phyloP scores from a whole-genome alignment of 2,329 filamentous ascomycete genomes.

The Neonectria ditissima region DNA sequence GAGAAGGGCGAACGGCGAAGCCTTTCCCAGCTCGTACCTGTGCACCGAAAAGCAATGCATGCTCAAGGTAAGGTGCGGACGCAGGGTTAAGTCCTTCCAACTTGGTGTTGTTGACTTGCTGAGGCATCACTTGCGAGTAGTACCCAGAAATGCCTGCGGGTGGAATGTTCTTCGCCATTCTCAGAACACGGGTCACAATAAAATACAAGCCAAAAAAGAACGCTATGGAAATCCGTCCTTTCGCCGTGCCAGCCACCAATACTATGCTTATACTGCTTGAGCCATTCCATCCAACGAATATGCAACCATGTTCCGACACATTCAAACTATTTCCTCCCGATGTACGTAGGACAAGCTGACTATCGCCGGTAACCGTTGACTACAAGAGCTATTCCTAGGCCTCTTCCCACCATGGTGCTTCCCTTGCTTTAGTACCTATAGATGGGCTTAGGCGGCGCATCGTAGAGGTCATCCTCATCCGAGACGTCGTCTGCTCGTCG shows the following conservation, averaged over 20 bases:
- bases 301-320: constrained; percentile 7
- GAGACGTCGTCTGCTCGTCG: constrained; percentile 44
- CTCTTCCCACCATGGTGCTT: neutral
- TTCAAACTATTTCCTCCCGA: neutral
- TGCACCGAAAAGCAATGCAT: constrained; percentile 1
- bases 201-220: constrained; percentile 37
- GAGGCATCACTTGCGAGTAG: constrained; percentile 24
- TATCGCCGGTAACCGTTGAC: neutral
- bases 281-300: constrained; percentile 22
- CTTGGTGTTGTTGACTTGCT: constrained; percentile 5
- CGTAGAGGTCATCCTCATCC: constrained; percentile 56
- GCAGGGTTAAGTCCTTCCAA: neutral
- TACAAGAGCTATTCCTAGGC: neutral
- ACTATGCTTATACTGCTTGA: constrained; percentile 35
- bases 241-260: constrained; percentile 40
- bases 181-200: constrained; percentile 29
- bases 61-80: constrained; percentile 3
- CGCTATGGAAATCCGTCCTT: constrained; percentile 42
- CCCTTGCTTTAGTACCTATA: constrained; percentile 48
- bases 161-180: constrained; percentile 10
- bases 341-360: neutral
- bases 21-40: constrained; percentile 11
- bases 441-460: constrained; percentile 51
- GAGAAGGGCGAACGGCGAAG: neutral
- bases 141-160: neutral